Base-by-base conservation (phyloP, 345 rosid species). In the Noccaea caerulescens region DNA sequence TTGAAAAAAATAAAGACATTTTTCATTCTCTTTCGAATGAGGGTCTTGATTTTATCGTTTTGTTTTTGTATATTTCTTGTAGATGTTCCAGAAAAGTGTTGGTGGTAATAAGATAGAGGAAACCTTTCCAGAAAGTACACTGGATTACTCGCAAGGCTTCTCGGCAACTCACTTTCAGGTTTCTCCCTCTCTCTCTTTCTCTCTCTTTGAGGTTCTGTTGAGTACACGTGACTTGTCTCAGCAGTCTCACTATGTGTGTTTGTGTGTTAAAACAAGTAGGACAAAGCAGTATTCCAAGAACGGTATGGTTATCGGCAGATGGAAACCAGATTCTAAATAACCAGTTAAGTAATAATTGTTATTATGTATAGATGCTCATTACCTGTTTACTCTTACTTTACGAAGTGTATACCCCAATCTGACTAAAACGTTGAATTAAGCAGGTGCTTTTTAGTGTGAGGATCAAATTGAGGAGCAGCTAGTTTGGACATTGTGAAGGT, bases 141-240 rank as follows among this genome's bases (percentile, higher is more conserved):
- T 84, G 65, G 87, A 88, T 65, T 84, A 83, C 63, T 81, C 91
- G 49, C 90, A 84, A 75, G 88, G 82, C 50, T 85, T 80, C 76
- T 86, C 94, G 11, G 86, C 94, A 47, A 85, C 85, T 54, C 82
- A 77, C 58, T 82, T 84, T 80, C 81, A 88, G 94, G 97, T 90
- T 63, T 12, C 32, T 67, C 20, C n/a, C 23, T 39, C 27, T 7
- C 34, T 45, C 37, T 45, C 11, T 7, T 37, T 13, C 20, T 2
- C 41, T 50, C 25, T 6, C n/a, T 47, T 34, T 10, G 46, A 80
- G 30, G 44, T 63, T 52, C 39, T 73, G 41, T 54, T 39, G 53
- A 37, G 59, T 12, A 45, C 72, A 63, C 54, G 55, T 76, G 76
- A 64, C 67, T 41, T 57, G 72, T 50, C 77, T 58, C 45, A 66